Conservation (phyloP, 257 asterid genomes). For the Asclepias syriaca region DNA sequence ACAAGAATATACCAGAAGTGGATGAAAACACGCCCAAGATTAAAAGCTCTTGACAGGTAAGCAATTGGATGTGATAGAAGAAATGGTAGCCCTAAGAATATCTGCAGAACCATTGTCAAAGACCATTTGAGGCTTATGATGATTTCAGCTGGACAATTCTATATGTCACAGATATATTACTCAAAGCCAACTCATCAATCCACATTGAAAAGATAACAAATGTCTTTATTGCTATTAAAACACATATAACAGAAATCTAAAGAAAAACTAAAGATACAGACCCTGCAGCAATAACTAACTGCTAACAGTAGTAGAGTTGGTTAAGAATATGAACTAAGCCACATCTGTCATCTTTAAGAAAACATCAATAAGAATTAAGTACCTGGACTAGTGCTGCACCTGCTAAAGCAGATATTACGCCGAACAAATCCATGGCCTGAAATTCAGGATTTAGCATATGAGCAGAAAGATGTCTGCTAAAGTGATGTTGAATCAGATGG, state of each 20-base stretch:
- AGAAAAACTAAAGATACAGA: neutral
- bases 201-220: constrained; percentile 3
- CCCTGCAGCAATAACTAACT: neutral
- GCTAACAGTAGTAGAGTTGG: neutral
- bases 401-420: constrained; percentile 79
- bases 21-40: constrained; percentile 91
- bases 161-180: constrained; percentile 6
- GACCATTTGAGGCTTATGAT: constrained; percentile 23
- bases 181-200: constrained; percentile 27
- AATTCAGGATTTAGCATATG: constrained; percentile 21
- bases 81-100: constrained; percentile 80
- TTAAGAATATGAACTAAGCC: neutral
- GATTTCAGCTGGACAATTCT: constrained; percentile 25
- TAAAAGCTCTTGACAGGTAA: constrained; percentile 78
- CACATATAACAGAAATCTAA: neutral
- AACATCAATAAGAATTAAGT: constrained; percentile 20
- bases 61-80: constrained; percentile 57
- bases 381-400: constrained; percentile 98
- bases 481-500: constrained; percentile 5
- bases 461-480: constrained; percentile 8
- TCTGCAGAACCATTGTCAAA: constrained; percentile 55
- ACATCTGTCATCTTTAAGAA: neutral
- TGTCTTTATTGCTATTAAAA: constrained; percentile 8
- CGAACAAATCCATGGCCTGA: constrained; percentile 86
- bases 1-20: constrained; percentile 72